These are phyloP conservation scores for Pythium utonaiense DNA, from an alignment of 352 stramenopile genomes.

Conservation along the genomic window DNA sequence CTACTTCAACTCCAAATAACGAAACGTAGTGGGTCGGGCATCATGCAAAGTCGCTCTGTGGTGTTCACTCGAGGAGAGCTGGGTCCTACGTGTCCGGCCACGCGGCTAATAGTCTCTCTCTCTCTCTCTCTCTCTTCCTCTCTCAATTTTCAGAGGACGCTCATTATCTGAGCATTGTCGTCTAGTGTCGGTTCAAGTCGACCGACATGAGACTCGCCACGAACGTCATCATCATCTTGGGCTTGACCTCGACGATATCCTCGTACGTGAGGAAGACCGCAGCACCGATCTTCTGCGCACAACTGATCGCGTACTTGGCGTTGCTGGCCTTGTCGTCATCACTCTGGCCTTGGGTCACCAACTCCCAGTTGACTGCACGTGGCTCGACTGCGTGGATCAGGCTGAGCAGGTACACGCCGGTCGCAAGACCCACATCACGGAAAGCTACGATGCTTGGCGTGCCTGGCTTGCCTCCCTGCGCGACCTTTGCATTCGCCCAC, in stretches of 20 bases:
- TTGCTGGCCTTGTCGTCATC: slow-evolving; percentile 89
- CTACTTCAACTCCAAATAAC: neutral
- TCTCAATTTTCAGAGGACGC: neutral
- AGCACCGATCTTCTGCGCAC: slow-evolving; percentile 90
- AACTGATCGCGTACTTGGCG: slow-evolving; percentile 91
- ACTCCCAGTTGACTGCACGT: slow-evolving; percentile 90
- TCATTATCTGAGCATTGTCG: neutral
- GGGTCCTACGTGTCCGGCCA: no score
- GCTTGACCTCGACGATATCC: slow-evolving; percentile 93
- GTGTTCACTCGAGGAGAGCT: neutral
- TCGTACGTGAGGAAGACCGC: slow-evolving; percentile 92
- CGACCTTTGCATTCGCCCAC: slow-evolving; percentile 84
- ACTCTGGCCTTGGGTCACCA: slow-evolving; percentile 51
- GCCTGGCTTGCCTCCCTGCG: slow-evolving; percentile 63
- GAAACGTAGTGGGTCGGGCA: neutral
- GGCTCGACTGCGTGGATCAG: slow-evolving; percentile 84
- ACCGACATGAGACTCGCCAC: slow-evolving; percentile 84
- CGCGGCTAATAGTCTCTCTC: neutral
- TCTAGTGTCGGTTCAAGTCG: slow-evolving; percentile 57
- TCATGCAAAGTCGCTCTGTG: neutral
- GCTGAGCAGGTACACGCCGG: slow-evolving; percentile 84
- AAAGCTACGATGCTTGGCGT: slow-evolving; percentile 75
- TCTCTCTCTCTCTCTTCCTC: neutral
- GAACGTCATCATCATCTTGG: slow-evolving; percentile 92
- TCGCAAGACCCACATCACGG: slow-evolving; percentile 71